Evolutionary conservation across 1,139 yeast genomes (phyloP).

Genomic region (Protomyces pachydermus): DNA sequence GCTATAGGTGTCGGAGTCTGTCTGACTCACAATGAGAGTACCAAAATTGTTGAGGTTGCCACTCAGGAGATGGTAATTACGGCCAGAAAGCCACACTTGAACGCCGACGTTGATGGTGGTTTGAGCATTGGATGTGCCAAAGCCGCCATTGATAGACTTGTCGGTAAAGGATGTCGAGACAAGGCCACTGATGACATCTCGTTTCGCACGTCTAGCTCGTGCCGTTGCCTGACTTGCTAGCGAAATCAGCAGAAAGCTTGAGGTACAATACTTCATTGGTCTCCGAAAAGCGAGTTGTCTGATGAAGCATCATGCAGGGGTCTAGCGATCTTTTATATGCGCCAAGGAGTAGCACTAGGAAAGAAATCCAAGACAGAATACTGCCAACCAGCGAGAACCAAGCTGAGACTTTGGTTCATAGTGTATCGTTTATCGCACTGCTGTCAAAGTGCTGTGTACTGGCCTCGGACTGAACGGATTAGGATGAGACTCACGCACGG

Average conservation of each 20-base stretch:
- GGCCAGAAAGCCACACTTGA: slow-evolving; percentile 7
- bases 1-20: not conserved
- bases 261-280: too few species aligned
- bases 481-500: too few species aligned
- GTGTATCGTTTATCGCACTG: too few species aligned
- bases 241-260: not conserved
- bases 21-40: slow-evolving; percentile 2
- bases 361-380: too few species aligned
- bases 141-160: not conserved
- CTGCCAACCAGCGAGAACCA: too few species aligned
- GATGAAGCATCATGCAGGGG: too few species aligned
- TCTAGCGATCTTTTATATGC: too few species aligned
- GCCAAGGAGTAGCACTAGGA: too few species aligned
- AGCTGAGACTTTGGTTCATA: too few species aligned
- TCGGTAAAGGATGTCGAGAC: not conserved
- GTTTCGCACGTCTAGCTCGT: not conserved
- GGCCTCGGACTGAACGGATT: too few species aligned
- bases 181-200: not conserved
- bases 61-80: not conserved
- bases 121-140: not conserved
- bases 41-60: slow-evolving; percentile 15
- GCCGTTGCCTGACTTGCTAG: not conserved
- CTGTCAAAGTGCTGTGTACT: too few species aligned
- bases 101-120: not conserved
- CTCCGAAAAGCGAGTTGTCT: too few species aligned